A percentile compares a stretch with the other conserved stretches of the same genome.
Evolutionary conservation across 768 basidiomycete species (phyloP).

Genomic region (Mycena chlorophos): DNA sequence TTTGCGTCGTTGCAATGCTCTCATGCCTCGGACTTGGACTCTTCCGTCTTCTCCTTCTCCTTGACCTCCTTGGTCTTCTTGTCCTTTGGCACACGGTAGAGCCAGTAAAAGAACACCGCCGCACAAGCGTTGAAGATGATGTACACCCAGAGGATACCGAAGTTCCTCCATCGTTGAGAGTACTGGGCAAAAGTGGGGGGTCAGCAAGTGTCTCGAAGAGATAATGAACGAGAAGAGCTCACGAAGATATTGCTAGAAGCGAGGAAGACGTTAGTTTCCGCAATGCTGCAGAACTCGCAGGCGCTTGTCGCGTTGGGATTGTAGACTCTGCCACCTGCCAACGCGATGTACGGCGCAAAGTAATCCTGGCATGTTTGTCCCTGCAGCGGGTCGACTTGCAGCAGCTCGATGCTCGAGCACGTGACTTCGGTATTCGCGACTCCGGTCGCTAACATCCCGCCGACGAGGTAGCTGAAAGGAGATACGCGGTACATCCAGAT

Average conservation of each 20-base stretch:
- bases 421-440: slow-evolving; percentile 33
- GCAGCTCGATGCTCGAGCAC: slow-evolving; percentile 56
- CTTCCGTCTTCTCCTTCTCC: slow-evolving; percentile 1
- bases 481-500: slow-evolving; percentile 41
- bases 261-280: slow-evolving; percentile 63
- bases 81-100: slow-evolving; percentile 18
- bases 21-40: neutral
- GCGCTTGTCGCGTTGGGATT: slow-evolving; percentile 52
- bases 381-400: slow-evolving; percentile 50
- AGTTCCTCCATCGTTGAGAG: slow-evolving; percentile 51
- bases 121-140: slow-evolving; percentile 48
- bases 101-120: slow-evolving; percentile 26
- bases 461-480: slow-evolving; percentile 37
- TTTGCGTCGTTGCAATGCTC: no score
- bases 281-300: slow-evolving; percentile 61
- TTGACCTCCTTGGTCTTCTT: slow-evolving; percentile 12
- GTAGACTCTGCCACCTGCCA: slow-evolving; percentile 55
- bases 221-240: slow-evolving; percentile 50
- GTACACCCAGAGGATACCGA: slow-evolving; percentile 52
- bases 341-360: slow-evolving; percentile 48
- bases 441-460: slow-evolving; percentile 30
- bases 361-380: slow-evolving; percentile 56
- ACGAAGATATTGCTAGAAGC: slow-evolving; percentile 51
- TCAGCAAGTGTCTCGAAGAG: slow-evolving; percentile 48
- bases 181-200: slow-evolving; percentile 48